phyloP scores from a whole-genome alignment of 768 basidiomycete genomes.

The Tulasnella sp. region DNA sequence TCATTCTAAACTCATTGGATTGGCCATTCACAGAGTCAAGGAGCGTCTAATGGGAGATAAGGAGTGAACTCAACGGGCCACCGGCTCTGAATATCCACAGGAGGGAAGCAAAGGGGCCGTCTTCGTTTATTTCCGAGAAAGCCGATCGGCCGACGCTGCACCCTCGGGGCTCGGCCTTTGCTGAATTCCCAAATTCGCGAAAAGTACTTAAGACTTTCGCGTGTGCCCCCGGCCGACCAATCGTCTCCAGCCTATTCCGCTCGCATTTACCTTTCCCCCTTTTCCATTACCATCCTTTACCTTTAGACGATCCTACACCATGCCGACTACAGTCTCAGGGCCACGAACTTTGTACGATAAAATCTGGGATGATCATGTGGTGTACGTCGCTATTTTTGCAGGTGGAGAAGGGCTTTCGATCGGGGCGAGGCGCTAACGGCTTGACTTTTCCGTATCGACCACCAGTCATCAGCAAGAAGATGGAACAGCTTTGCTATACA shows the following conservation, averaged over 20 bases:
- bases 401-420: not conserved
- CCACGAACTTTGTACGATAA: conserved; percentile 96
- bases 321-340: conserved; percentile 48
- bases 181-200: not conserved
- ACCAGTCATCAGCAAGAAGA: conserved; percentile 45
- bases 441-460: conserved; percentile 43
- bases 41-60: not conserved
- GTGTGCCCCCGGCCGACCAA: not conserved
- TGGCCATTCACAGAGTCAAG: not conserved
- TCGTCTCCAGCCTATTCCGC: not conserved
- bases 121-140: not conserved
- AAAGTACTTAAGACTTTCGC: not conserved
- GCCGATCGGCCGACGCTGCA: not conserved
- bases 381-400: conserved; percentile 42
- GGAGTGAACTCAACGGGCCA: not conserved
- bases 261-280: not conserved
- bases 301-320: conserved; percentile 26
- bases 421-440: not conserved
- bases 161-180: not conserved
- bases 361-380: conserved; percentile 95
- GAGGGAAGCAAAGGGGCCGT: not conserved
- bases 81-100: not conserved
- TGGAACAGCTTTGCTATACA: conserved; percentile 75
- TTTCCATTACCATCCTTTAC: conserved; percentile 7
- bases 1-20: not conserved